Evolutionary conservation across 768 basidiomycete genomes (phyloP).

Genomic region (Collybia sordida): DNA sequence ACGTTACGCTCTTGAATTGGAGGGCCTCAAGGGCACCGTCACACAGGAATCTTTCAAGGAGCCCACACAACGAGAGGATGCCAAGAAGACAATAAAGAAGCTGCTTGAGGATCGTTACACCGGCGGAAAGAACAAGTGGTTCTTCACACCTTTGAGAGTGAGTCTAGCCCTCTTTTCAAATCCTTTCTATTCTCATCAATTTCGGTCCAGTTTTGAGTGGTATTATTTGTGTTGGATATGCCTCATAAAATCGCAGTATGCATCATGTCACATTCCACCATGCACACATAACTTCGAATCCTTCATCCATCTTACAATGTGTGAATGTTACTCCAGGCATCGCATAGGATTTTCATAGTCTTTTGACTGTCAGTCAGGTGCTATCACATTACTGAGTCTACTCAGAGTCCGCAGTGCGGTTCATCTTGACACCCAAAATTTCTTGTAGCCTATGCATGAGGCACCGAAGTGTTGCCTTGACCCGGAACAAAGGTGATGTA

Average conservation of each 20-base stretch:
- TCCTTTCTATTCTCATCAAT: conserved; percentile 2
- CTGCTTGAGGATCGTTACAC: conserved; percentile 93
- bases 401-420: no score
- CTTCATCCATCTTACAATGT: no score
- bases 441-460: no score
- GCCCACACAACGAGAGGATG: conserved; percentile 89
- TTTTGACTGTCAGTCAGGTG: no score
- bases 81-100: conserved; percentile 97
- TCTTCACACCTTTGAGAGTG: conserved; percentile 87
- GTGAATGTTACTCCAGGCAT: no score
- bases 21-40: conserved; percentile 87
- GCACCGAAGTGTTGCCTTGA: no score
- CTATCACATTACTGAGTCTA: no score
- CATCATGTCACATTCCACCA: conserved; percentile 30
- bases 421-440: no score
- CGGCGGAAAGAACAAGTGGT: conserved; percentile 97
- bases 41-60: conserved; percentile 94
- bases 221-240: conserved; percentile 27
- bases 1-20: conserved; percentile 96
- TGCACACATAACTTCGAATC: conserved; percentile 8
- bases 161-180: conserved; percentile 16
- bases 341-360: no score
- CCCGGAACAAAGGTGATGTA: no score
- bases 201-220: conserved; percentile 34
- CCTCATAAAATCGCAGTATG: conserved; percentile 33